A percentile compares a stretch with the other conserved stretches of the same genome.
phyloP scores from a whole-genome alignment of 352 stramenopile genomes.

The Pythium periplocum region DNA sequence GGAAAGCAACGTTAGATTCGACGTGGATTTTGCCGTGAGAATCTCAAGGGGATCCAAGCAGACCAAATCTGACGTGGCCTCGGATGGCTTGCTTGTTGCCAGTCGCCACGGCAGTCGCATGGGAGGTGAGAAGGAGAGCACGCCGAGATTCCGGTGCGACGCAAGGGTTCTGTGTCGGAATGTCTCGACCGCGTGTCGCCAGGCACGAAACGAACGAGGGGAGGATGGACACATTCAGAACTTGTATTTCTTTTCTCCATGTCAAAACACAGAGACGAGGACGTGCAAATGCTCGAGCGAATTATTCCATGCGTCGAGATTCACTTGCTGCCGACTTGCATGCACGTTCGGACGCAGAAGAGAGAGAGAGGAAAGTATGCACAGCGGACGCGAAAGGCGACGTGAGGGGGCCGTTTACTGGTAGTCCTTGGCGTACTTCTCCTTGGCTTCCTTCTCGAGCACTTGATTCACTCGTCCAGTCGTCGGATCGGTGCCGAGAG shows the following conservation, averaged over 20 bases:
- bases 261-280: neutral
- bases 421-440: slow-evolving; percentile 92
- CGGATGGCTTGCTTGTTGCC: no score
- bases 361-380: neutral
- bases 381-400: no score
- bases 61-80: neutral
- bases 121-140: no score
- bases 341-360: neutral
- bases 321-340: neutral
- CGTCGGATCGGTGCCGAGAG: slow-evolving; percentile 95
- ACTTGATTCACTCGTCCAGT: slow-evolving; percentile 92
- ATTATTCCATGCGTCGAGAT: no score
- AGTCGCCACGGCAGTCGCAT: no score
- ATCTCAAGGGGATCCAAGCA: neutral
- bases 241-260: neutral
- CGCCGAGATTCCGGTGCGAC: no score
- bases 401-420: slow-evolving; percentile 29
- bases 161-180: no score
- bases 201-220: neutral
- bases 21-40: neutral
- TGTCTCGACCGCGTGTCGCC: no score
- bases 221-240: neutral
- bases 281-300: no score
- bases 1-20: slow-evolving; percentile 20
- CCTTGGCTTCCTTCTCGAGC: slow-evolving; percentile 93